Percentiles rank a stretch among this genome's conserved stretches.
These are phyloP conservation scores for Stropharia rugosoannulata DNA, from an alignment of 768 basidiomycete genomes.

Conservation along the genomic window DNA sequence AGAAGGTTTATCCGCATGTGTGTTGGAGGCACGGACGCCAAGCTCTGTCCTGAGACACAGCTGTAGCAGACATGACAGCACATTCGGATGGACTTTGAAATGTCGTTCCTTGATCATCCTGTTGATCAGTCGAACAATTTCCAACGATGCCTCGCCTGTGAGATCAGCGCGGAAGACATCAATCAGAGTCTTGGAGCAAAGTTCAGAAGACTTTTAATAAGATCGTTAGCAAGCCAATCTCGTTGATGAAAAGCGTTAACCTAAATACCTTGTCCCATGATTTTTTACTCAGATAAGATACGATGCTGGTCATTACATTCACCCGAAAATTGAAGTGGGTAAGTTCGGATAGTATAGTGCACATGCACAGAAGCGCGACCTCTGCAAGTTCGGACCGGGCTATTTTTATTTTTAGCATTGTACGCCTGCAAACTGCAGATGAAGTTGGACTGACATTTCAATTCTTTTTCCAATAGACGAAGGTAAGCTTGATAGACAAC, in stretches of 20 bases:
- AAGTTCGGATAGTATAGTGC: conserved; percentile 76
- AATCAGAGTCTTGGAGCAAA: conserved; percentile 81
- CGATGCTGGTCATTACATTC: conserved; percentile 88
- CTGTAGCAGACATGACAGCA: conserved; percentile 80
- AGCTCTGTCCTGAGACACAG: conserved; percentile 89
- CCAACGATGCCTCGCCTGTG: conserved; percentile 80
- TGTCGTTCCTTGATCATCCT: conserved; percentile 94
- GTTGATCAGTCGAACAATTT: conserved; percentile 86
- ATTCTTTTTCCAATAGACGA: conserved; percentile 77
- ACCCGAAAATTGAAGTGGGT: conserved; percentile 97
- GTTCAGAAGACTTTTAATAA: conserved; percentile 67
- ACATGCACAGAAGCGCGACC: conserved; percentile 80
- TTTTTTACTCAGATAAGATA: conserved; percentile 78
- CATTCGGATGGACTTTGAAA: conserved; percentile 88
- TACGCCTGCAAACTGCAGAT: not conserved
- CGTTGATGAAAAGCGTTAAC: conserved; percentile 8
- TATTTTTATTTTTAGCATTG: conserved; percentile 23
- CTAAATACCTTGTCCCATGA: conserved; percentile 83
- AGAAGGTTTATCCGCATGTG: conserved; percentile 57
- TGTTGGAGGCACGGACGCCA: conserved; percentile 72
- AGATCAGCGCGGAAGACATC: conserved; percentile 81
- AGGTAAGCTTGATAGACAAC: conserved; percentile 87
- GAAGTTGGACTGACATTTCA: conserved; percentile 62
- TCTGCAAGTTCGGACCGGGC: conserved; percentile 66
- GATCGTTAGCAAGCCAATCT: conserved; percentile 13